Evolutionary conservation across 164 flowering plant genomes (phyloP), one percentile per base, ranked within the genome.

Genomic region (Berberis vulgaris): DNA sequence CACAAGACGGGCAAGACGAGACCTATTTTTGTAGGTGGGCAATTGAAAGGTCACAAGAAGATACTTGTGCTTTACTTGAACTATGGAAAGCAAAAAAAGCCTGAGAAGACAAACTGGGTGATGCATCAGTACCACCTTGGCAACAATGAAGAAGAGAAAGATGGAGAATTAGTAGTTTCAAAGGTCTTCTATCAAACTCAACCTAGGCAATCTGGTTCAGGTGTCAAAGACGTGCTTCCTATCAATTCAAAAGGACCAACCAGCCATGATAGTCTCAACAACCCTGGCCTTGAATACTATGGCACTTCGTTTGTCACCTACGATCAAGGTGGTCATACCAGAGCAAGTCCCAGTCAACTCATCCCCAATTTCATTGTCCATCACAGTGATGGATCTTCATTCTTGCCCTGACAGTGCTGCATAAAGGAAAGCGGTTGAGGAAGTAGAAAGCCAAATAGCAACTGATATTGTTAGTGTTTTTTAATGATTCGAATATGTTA

Each of bases 111-210:
- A 2, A 90, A 88, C 63, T 93, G 97, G 98, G 97, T 93, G 3
- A 93, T 93, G 98, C 98, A 93, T 65, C 98, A 93, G 53, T 93
- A 93, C 73, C 98, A 89, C 57, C 66, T 93, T 0, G 97, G 98
- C 43, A 68, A 72, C 54, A 82, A 79, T 57, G 97, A 93, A 64
- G 98, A 93, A 64, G 98, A 93, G 79, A 93, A 82, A 73, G 98
- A 90, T 26, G 98, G 97, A 1, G 97, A 93, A 55, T 53, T 90
- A 2, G 98, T 93, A 26, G 85, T 84, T 1, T 93, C 98, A 2
- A 93, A 93, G 65, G 91, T 93, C 4, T 93, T 93, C 77, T 90
- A 82, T 74, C 98, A 93, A 74, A 93, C 96, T 2, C 98, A 93
- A 61, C 98, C 98, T 6, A 80, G 98, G 63, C 95, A 92, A 67